Evolutionary conservation across 1,284 basidiomycete genomes (phyloP).

Genomic region (Sphaerobolus stellatus): DNA sequence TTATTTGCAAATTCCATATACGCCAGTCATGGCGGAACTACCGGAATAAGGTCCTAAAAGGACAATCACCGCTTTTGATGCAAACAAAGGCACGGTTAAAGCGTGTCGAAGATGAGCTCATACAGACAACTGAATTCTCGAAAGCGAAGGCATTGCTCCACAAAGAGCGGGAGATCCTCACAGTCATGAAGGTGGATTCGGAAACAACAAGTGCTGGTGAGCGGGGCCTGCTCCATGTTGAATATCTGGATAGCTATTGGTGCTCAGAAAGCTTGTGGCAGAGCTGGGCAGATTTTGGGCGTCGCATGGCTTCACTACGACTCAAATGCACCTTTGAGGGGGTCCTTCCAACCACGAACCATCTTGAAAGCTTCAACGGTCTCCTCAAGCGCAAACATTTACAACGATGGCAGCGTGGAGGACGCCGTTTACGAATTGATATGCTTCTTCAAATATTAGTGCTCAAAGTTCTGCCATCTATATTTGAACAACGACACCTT

Average conservation of each 20-base stretch:
- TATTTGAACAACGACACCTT: background rate
- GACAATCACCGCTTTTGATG: conserved; percentile 20
- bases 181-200: background rate
- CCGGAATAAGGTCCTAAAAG: conserved; percentile 15
- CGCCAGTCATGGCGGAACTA: conserved; percentile 40
- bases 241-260: conserved; percentile 12
- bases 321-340: conserved; percentile 21
- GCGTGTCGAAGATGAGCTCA: background rate
- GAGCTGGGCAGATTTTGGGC: conserved; percentile 13
- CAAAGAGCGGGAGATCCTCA: background rate
- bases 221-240: background rate
- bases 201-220: background rate
- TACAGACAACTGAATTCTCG: background rate
- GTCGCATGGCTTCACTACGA: background rate
- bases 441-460: conserved; percentile 15
- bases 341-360: conserved; percentile 40
- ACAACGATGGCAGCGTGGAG: conserved; percentile 24
- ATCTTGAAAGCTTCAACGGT: conserved; percentile 40
- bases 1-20: no score
- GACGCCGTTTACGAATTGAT: conserved; percentile 30
- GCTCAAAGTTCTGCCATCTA: background rate
- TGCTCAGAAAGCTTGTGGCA: conserved; percentile 10
- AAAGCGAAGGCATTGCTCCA: background rate
- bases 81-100: background rate
- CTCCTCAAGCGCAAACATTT: conserved; percentile 34